phyloP scores from a whole-genome alignment of 2,329 filamentous ascomycete genomes.

The Botrytis squamosa region DNA sequence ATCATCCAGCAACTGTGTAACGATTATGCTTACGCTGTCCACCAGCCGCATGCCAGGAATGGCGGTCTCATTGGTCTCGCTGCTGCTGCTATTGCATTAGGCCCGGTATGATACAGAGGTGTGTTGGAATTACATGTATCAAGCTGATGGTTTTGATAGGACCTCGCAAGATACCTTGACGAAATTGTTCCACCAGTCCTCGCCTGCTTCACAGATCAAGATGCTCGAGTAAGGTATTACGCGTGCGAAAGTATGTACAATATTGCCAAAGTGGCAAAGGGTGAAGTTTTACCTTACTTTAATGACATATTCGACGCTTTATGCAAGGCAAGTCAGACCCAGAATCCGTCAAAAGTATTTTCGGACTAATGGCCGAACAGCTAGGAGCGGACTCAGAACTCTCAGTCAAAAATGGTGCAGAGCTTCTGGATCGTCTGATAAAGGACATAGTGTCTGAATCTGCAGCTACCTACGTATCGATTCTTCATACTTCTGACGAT shows the following conservation, averaged over 20 bases:
- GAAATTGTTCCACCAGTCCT: conserved; percentile 95
- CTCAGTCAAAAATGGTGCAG: conserved; percentile 96
- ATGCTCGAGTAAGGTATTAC: conserved; percentile 95
- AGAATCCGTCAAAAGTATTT: not conserved
- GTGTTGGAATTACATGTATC: conserved; percentile 4
- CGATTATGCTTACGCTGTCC: conserved; percentile 95
- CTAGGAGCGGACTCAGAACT: conserved; percentile 93
- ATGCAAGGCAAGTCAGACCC: conserved; percentile 68
- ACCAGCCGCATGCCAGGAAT: conserved; percentile 94
- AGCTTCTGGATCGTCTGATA: conserved; percentile 88
- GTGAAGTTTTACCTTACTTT: conserved; percentile 94
- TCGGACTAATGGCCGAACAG: conserved; percentile 47
- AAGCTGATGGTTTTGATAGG: conserved; percentile 50
- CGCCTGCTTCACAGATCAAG: conserved; percentile 96
- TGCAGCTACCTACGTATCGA: conserved; percentile 88
- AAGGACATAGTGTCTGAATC: conserved; percentile 97
- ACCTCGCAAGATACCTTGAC: conserved; percentile 86
- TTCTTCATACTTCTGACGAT: conserved; percentile 64
- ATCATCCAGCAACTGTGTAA: conserved; percentile 96
- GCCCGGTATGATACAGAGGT: conserved; percentile 58
- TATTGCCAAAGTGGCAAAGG: conserved; percentile 98
- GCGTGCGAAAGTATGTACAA: conserved; percentile 99
- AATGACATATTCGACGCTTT: conserved; percentile 98
- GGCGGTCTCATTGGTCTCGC: conserved; percentile 94
- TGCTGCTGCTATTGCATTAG: conserved; percentile 91